Evolutionary conservation across 371 early-diverging fungal species (phyloP).

Genomic region (Capillidium heterosporum): DNA sequence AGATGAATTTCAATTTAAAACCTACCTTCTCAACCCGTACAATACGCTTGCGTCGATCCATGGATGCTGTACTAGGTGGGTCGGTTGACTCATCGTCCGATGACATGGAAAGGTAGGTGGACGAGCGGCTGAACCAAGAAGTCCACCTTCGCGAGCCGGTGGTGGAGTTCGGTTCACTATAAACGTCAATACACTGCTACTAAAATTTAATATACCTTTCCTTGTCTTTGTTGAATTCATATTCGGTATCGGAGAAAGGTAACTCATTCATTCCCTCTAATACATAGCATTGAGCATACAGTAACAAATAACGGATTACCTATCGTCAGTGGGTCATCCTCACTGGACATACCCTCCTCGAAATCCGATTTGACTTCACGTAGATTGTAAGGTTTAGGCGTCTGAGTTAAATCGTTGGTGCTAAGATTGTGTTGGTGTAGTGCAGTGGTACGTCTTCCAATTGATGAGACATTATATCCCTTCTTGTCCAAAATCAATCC

Average conservation of each 20-base stretch:
- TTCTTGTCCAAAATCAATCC: constrained; percentile 5
- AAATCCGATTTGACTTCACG: neutral
- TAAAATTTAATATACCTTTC: neutral
- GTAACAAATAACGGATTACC: neutral
- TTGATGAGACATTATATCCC: constrained; percentile 1
- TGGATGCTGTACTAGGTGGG: neutral
- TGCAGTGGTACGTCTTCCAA: constrained; percentile 3
- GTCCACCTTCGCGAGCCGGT: constrained; percentile 2
- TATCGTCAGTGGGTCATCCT: neutral
- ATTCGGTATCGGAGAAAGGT: constrained; percentile 10
- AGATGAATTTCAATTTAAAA: too few relatives aligned
- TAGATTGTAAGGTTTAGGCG: neutral
- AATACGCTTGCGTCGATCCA: too few relatives aligned
- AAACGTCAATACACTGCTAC: too few relatives aligned
- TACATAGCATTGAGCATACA: neutral
- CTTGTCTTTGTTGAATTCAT: neutral
- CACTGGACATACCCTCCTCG: neutral
- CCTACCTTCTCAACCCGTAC: too few relatives aligned
- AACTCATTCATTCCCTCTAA: constrained; percentile 7
- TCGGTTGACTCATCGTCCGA: neutral
- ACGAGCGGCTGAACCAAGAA: neutral
- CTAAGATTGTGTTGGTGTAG: constrained; percentile 7
- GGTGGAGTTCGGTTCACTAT: neutral
- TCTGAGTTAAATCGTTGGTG: neutral
- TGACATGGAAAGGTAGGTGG: neutral